These are phyloP conservation scores for Aspergillus clavatus DNA, from an alignment of 2,329 filamentous ascomycete species.

Conservation along the genomic window DNA sequence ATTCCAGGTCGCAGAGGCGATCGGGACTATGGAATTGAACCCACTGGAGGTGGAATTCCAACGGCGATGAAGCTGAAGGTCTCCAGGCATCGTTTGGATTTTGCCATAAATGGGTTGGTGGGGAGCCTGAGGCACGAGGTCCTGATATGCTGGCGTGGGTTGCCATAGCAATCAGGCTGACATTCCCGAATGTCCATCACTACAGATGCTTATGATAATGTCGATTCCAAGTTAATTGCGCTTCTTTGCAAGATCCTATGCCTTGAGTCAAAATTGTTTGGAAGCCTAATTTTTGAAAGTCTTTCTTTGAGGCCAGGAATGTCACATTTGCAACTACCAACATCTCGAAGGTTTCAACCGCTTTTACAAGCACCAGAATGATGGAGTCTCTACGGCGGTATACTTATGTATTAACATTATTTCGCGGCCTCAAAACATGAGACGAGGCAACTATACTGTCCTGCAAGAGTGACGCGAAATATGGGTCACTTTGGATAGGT, in stretches of 20 bases:
- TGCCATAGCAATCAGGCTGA: conserved; percentile 26
- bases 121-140: conserved; percentile 17
- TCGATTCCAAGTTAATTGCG: no score
- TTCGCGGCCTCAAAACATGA: not conserved
- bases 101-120: conserved; percentile 20
- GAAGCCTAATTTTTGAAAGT: no score
- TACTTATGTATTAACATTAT: not conserved
- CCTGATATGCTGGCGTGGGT: conserved; percentile 10
- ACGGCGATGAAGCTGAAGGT: conserved; percentile 1
- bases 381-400: no score
- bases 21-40: conserved; percentile 2
- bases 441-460: not conserved
- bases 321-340: no score
- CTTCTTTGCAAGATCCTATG: no score
- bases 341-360: not conserved
- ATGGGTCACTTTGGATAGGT: not conserved
- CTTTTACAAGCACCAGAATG: not conserved
- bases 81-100: conserved; percentile 19
- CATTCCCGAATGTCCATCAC: not conserved
- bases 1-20: not conserved
- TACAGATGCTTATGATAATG: no score
- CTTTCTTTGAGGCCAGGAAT: no score
- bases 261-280: no score
- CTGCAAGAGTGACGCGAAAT: not conserved
- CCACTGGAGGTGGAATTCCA: conserved; percentile 3